Base-by-base conservation (phyloP, 257 asterid species). In the Solanum piurae region DNA sequence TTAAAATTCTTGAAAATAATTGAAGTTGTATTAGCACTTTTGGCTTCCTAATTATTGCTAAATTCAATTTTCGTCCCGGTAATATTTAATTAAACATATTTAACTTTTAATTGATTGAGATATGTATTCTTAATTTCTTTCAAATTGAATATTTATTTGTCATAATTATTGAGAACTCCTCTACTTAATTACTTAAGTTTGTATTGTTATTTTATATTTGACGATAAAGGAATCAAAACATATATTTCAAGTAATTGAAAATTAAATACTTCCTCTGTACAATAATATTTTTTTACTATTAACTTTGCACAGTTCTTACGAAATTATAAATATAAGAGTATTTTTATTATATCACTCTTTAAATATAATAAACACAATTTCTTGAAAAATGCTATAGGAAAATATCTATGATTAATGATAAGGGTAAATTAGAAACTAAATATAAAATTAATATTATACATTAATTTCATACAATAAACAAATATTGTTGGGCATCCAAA, bases 401-500 rank as follows among this genome's bases (percentile, higher is more conserved):
- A 42, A 42, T 42, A 0, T 0, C 49, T 42, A 42, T 42, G 11
- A 44, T 44, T 44, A 44, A 44, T 44, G 16, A 44, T 12, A 44
- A 3, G 52, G 2, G 2, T 44, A 44, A 44, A 44, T 44, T 12
- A 44, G 52, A 44, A 44, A 40, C 40, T 37, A 40, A 40, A 0
- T 40, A 13, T 40, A 40, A 9, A 40, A 40, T 0, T 29, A 29
- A 29, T 29, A 29, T 29, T 40, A 9, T 9, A 40, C 1, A 40
- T 0, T 44, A 44, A 44, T 44, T 44, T 44, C 16, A 44, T 44
- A 44, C 0, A 12, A 44, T 44, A 44, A 44, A 44, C 2, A 44
- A 44, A 0, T 12, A 44, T 44, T 44, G 0, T 44, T 44, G 1
- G 16, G 0, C 16, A 44, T 44, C 5, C 52, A 0, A 44, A 44